phyloP scores from a whole-genome alignment of 1,284 basidiomycete genomes.

The Ceratobasidium sp. region DNA sequence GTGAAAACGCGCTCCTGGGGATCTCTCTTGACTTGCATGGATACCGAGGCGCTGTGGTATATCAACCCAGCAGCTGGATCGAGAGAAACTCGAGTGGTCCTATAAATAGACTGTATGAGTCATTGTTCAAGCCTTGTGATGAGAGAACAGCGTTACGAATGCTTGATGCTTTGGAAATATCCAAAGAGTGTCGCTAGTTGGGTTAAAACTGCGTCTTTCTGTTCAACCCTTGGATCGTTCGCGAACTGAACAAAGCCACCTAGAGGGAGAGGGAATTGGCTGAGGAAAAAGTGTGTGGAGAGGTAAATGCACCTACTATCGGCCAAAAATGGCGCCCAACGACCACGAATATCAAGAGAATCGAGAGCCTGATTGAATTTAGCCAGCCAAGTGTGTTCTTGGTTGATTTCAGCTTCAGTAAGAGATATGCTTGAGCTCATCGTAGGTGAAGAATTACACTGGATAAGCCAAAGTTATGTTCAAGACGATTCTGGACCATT shows the following conservation, averaged over 20 bases:
- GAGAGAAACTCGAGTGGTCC: slow-evolving; percentile 19
- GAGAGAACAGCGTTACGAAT: neutral
- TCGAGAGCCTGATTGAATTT: slow-evolving; percentile 29
- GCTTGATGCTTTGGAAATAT: slow-evolving; percentile 7
- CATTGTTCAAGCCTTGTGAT: neutral
- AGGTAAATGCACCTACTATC: neutral
- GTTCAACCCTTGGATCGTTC: slow-evolving; percentile 6
- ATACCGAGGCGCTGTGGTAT: slow-evolving; percentile 30
- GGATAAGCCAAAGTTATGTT: neutral
- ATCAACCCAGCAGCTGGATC: slow-evolving; percentile 14
- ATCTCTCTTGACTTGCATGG: slow-evolving; percentile 21
- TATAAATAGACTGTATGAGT: neutral
- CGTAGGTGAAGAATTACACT: neutral
- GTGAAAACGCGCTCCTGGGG: slow-evolving; percentile 7
- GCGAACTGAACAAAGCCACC: slow-evolving; percentile 22
- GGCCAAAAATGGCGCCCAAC: slow-evolving; percentile 24
- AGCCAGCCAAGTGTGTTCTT: slow-evolving; percentile 26
- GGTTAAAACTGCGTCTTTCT: slow-evolving; percentile 8
- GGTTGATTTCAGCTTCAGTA: neutral
- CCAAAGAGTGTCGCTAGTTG: slow-evolving; percentile 17
- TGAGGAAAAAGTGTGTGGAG: neutral
- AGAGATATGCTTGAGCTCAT: neutral
- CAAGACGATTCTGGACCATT: too few relatives aligned
- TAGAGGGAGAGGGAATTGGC: neutral
- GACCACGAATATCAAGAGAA: slow-evolving; percentile 25